phyloP scores from a whole-genome alignment of 192 early-diverging fungal genomes.

The Entrophospora sp. region DNA sequence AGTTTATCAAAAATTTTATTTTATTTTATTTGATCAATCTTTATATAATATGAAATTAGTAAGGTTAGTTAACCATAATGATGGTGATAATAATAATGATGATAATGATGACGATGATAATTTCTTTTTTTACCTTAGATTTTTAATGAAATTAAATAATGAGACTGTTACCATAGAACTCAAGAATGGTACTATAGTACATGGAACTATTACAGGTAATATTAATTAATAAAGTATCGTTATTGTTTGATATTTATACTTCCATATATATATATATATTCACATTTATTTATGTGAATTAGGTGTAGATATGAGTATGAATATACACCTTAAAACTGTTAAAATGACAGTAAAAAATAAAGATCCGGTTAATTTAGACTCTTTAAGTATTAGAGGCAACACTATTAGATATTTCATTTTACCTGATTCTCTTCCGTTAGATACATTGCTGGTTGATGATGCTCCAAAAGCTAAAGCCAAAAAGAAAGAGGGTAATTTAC shows the following conservation, averaged over 20 bases:
- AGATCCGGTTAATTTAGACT: slow-evolving; percentile 83
- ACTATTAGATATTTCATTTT: slow-evolving; percentile 93
- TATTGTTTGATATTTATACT: too few relatives aligned
- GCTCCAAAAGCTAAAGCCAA: slow-evolving; percentile 88
- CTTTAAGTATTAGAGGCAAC: slow-evolving; percentile 92
- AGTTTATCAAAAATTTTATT: too few relatives aligned
- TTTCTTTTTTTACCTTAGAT: too few relatives aligned
- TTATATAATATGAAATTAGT: too few relatives aligned
- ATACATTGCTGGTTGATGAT: slow-evolving; percentile 94
- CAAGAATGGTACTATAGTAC: slow-evolving; percentile 96
- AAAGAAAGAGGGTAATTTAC: slow-evolving; percentile 55
- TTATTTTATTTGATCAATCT: too few relatives aligned
- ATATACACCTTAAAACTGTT: slow-evolving; percentile 96
- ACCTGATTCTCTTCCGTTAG: slow-evolving; percentile 90
- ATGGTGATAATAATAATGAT: too few relatives aligned
- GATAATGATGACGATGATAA: too few relatives aligned
- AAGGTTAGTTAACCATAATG: too few relatives aligned
- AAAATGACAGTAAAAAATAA: slow-evolving; percentile 96
- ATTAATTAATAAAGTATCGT: too few relatives aligned
- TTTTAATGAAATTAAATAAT: slow-evolving; percentile 95
- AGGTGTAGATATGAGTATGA: slow-evolving; percentile 99
- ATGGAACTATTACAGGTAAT: slow-evolving; percentile 87
- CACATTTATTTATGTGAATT: background rate
- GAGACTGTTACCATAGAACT: slow-evolving; percentile 98
- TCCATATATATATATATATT: background rate